Conservation (phyloP, 805 yeast species). For the Yamadazyma olivae region DNA sequence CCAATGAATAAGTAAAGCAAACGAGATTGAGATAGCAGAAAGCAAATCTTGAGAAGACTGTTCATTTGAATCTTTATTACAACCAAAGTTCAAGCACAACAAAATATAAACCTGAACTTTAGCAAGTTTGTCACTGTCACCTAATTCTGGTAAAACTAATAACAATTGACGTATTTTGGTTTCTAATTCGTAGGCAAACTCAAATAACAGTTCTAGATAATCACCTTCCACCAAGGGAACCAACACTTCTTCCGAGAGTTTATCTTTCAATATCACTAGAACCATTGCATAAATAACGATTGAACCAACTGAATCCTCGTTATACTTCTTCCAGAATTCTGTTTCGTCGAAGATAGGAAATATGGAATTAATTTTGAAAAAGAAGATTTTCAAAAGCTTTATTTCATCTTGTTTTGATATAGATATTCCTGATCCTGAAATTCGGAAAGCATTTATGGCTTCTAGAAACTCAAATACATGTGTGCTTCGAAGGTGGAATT, state of each 20-base stretch:
- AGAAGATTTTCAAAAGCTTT: slow-evolving; percentile 24
- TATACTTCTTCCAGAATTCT: slow-evolving; percentile 26
- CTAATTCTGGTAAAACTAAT: slow-evolving; percentile 25
- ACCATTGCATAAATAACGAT: slow-evolving; percentile 25
- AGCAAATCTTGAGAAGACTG: slow-evolving; percentile 27
- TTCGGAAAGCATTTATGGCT: too few species aligned
- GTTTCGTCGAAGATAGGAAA: slow-evolving; percentile 29
- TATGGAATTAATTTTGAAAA: slow-evolving; percentile 29
- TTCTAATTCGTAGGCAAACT: slow-evolving; percentile 17
- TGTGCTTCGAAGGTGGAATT: too few species aligned
- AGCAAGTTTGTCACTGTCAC: slow-evolving; percentile 27
- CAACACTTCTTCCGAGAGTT: slow-evolving; percentile 21
- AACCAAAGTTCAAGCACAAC: slow-evolving; percentile 23
- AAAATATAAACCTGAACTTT: slow-evolving; percentile 19
- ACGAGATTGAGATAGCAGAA: slow-evolving; percentile 18
- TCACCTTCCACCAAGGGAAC: not conserved
- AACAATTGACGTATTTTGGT: slow-evolving; percentile 31
- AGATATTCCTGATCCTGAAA: too few species aligned
- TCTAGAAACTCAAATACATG: too few species aligned
- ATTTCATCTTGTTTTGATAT: slow-evolving; percentile 12
- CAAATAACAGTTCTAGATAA: slow-evolving; percentile 1
- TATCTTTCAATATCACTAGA: slow-evolving; percentile 25
- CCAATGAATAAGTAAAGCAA: slow-evolving; percentile 10
- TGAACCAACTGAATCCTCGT: slow-evolving; percentile 16
- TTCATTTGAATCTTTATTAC: slow-evolving; percentile 26